Evolutionary conservation across 2,329 filamentous ascomycete species (phyloP), one percentile per base, ranked within the genome.

Genomic region (Acrodontium crateriforme): DNA sequence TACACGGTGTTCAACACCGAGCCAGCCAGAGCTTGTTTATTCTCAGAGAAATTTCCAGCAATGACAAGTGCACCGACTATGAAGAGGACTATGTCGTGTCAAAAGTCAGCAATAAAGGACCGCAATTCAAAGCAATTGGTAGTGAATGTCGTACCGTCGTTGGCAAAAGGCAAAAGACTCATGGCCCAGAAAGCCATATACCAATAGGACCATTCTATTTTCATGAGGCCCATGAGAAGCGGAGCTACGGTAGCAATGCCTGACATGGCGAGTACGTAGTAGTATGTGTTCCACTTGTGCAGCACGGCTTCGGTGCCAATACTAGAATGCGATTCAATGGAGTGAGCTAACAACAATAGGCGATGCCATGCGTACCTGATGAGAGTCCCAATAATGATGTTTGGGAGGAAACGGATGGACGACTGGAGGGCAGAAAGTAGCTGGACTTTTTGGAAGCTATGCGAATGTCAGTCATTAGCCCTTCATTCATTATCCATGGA

Each of bases 201-300:
- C 62, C 62, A 70, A 46, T 65, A 69, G 2, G 52, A 50, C 58
- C 56, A 63, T 2, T 42, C 30, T 0, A 60, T 59, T 14, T 62
- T 48, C 16, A 62, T 53, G 16, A 67, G 35, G 4, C 60, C 61
- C 59, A 68, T 60, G 6, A 67, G 49, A 1, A 67, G 39, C 3
- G 58, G 56, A 1, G 55, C 53, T 3, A 54, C 36, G 6, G 51
- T 43, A 9, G 35, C 22, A 3, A 44, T 16, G 4, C n/a, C n/a
- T n/a, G n/a, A 29, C 3, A 37, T 18, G 8, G 24, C 17, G 9
- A 42, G 17, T 8, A 42, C 34, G 18, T n/a, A n/a, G n/a, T n/a
- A n/a, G n/a, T n/a, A n/a, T n/a, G n/a, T n/a, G n/a, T n/a, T n/a
- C n/a, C n/a, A n/a, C n/a, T n/a, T n/a, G n/a, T n/a, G n/a, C n/a